Conservation (phyloP, 805 yeast genomes). For the Myxozyma geophila region DNA sequence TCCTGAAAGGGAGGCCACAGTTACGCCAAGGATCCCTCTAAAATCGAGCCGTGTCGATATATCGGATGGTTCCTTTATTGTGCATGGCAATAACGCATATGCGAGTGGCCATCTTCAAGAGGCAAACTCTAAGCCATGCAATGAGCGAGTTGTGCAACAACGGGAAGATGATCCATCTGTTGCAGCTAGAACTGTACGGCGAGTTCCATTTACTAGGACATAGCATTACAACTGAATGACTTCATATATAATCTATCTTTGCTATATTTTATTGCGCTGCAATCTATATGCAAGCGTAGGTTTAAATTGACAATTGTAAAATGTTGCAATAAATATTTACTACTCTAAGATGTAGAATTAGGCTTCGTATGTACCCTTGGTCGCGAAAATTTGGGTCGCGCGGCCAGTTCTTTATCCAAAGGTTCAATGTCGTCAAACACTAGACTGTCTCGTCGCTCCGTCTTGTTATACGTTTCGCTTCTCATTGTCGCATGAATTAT, state of each 20-base stretch:
- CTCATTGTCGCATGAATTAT: slow-evolving; percentile 7
- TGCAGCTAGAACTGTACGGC: not conserved
- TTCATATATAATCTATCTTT: not conserved
- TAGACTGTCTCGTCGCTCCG: slow-evolving; percentile 8
- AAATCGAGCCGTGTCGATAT: not conserved
- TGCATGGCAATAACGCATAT: no score
- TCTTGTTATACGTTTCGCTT: slow-evolving; percentile 15
- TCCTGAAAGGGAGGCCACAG: not conserved
- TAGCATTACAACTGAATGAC: not conserved
- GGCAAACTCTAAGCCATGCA: not conserved
- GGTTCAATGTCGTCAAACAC: not conserved
- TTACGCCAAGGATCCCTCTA: not conserved
- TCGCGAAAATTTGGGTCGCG: not conserved
- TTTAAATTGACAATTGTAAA: no score
- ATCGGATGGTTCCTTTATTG: not conserved
- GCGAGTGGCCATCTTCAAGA: no score
- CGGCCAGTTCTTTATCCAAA: not conserved
- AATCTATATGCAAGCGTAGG: not conserved
- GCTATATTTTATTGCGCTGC: not conserved
- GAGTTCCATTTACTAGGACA: slow-evolving; percentile 7
- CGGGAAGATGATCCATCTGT: not conserved
- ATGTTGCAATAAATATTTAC: no score
- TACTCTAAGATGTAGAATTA: not conserved
- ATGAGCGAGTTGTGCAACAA: not conserved
- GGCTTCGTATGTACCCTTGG: not conserved